Evolutionary conservation across 1,284 basidiomycete genomes (phyloP), one percentile per base, ranked within the genome.

Genomic region (Porogramme epimiltina): DNA sequence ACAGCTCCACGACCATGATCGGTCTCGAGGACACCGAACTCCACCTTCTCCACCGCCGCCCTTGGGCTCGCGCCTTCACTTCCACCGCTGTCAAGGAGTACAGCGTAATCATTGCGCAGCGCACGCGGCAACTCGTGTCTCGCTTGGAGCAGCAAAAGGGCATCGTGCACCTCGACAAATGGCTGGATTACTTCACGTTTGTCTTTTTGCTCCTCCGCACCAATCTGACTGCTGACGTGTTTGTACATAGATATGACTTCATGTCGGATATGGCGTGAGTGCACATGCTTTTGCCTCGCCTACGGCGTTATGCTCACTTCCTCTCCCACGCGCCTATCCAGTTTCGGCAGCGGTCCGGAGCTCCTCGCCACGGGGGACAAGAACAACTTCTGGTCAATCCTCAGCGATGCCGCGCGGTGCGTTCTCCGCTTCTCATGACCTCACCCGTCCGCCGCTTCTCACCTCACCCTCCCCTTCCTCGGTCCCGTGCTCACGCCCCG

Each of bases 181-280:
- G 39, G 45, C 37, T 58, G 19, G 38, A 33, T 24, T 52, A 23
- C 22, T 58, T 55, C 36, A n/a, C 53, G 56, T 58, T 26, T 22
- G 56, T 40, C 18, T 22, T 6, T 16, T 3, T 3, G 15, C 3
- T 38, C 2, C 0, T 37, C 8, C 28, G 28, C 9, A 31, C 8
- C 18, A 9, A n/a, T 18, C 9, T n/a, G 15, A 10, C 3, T 26
- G 23, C 22, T 42, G 23, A 15, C 8, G 1, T 26, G n/a, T 26
- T 4, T 31, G 26, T 22, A 39, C 24, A 8, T 5, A 47, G 45
- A 13, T 47, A 47, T 37, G 45, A 47, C 45, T 47, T 47, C 13
- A 47, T 47, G 45, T 36, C 6, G 18, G 45, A 47, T 20, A 47
- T 47, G 45, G 45, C 45, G 36, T 47, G n/a, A n/a, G n/a, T n/a